These are phyloP conservation scores for Lactarius quietus DNA, from an alignment of 768 basidiomycete genomes.

Conservation along the genomic window DNA sequence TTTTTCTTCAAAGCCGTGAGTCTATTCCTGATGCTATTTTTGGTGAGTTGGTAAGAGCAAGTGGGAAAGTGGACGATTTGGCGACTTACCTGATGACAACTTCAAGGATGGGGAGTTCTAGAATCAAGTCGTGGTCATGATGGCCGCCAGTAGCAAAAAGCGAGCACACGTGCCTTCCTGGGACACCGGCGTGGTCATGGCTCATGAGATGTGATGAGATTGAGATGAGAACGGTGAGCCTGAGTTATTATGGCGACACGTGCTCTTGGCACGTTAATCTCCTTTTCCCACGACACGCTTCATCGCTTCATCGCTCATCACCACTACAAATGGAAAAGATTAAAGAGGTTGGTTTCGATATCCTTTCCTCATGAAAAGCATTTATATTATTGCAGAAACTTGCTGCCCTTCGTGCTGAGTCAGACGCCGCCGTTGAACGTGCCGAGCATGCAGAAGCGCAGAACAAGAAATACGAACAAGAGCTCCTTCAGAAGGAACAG, in stretches of 20 bases:
- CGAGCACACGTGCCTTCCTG: slow-evolving; percentile 61
- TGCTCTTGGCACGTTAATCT: slow-evolving; percentile 17
- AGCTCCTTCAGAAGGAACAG: slow-evolving; percentile 78
- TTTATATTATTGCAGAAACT: slow-evolving; percentile 53
- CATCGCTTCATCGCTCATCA: background rate
- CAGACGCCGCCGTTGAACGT: slow-evolving; percentile 72
- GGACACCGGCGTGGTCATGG: slow-evolving; percentile 64
- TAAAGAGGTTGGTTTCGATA: slow-evolving; percentile 37
- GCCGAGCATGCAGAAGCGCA: slow-evolving; percentile 86
- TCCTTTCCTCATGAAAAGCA: background rate
- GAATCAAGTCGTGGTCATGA: slow-evolving; percentile 20
- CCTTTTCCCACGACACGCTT: slow-evolving; percentile 22
- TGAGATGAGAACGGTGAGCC: background rate
- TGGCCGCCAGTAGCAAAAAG: slow-evolving; percentile 21
- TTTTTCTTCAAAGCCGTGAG: slow-evolving; percentile 94
- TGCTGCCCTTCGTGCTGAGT: slow-evolving; percentile 73
- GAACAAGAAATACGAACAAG: slow-evolving; percentile 74
- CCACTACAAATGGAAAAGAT: slow-evolving; percentile 49
- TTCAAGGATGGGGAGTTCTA: slow-evolving; percentile 93
- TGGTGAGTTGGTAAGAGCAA: background rate
- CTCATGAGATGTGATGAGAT: slow-evolving; percentile 3
- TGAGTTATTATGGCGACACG: background rate
- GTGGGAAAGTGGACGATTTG: slow-evolving; percentile 1
- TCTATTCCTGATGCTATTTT: slow-evolving; percentile 82
- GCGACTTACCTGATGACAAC: slow-evolving; percentile 76